phyloP scores from a whole-genome alignment of 371 early-diverging fungal genomes.

The Ordospora pajunii region DNA sequence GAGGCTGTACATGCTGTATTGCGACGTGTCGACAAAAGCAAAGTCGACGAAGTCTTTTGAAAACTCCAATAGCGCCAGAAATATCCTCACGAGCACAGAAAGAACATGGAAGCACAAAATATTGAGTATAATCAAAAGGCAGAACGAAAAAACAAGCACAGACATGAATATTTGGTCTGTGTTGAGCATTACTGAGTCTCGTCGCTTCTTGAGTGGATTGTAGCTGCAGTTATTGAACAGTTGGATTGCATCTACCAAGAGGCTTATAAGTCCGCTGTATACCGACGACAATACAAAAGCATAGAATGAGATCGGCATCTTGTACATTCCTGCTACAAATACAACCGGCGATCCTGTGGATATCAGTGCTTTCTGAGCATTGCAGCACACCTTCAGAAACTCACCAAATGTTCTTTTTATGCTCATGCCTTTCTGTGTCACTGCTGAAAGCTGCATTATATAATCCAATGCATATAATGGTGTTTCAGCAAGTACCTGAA shows the following conservation, averaged over 20 bases:
- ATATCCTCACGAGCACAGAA: not conserved
- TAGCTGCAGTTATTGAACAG: constrained; percentile 16
- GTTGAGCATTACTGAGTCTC: not conserved
- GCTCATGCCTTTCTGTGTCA: not conserved
- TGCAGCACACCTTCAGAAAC: not conserved
- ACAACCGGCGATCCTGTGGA: not conserved
- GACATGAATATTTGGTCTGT: constrained; percentile 27
- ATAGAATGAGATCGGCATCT: not conserved
- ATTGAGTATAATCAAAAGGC: not conserved
- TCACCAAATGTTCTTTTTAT: constrained; percentile 4
- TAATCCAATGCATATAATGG: not conserved
- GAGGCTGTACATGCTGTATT: not conserved
- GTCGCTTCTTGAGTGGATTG: constrained; percentile 24
- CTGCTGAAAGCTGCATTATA: not conserved
- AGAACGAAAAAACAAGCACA: constrained; percentile 12
- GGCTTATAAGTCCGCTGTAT: not conserved
- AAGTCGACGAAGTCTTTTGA: not conserved
- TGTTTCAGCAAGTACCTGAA: not conserved
- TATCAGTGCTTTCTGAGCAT: not conserved
- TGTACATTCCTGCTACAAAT: not conserved
- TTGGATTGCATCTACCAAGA: not conserved
- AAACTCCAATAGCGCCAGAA: not conserved
- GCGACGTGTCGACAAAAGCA: not conserved
- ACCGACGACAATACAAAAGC: not conserved
- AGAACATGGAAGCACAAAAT: not conserved